A percentile compares a stretch with the other conserved stretches of the same genome.
Conservation (phyloP, 2,329 filamentous ascomycete species). For the Pseudopyricularia javanii region DNA sequence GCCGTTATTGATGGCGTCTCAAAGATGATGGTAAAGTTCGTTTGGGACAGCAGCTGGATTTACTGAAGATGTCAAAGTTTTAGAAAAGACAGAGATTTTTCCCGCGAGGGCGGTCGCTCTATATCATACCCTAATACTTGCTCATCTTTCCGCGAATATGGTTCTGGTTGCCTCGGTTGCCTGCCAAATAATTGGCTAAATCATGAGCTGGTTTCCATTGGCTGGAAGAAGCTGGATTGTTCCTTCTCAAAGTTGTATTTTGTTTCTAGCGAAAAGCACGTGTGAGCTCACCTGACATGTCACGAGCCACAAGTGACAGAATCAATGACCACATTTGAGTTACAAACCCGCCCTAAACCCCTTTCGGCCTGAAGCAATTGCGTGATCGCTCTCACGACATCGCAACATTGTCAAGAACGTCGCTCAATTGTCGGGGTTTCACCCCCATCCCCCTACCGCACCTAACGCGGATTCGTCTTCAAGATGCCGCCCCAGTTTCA, state of each 20-base stretch:
- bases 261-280: too few species aligned
- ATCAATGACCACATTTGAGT: too few species aligned
- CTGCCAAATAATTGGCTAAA: not conserved
- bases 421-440: too few species aligned
- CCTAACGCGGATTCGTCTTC: too few species aligned
- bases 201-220: not conserved
- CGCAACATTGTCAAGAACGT: not conserved
- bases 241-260: too few species aligned
- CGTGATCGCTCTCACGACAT: conserved; percentile 8
- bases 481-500: not conserved
- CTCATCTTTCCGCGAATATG: not conserved
- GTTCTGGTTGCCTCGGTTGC: too few species aligned
- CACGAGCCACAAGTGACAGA: too few species aligned
- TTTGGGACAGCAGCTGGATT: too few species aligned
- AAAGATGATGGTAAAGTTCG: too few species aligned
- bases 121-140: not conserved
- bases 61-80: not conserved
- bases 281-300: too few species aligned
- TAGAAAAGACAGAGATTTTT: not conserved
- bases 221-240: not conserved
- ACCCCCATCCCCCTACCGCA: too few species aligned
- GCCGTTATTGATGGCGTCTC: too few species aligned
- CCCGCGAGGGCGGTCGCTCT: not conserved
- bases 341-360: not conserved
- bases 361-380: conserved; percentile 8